A percentile compares a stretch with the other conserved stretches of the same genome.
Conservation (phyloP, 768 basidiomycete species). For the Clavaria fumosa region DNA sequence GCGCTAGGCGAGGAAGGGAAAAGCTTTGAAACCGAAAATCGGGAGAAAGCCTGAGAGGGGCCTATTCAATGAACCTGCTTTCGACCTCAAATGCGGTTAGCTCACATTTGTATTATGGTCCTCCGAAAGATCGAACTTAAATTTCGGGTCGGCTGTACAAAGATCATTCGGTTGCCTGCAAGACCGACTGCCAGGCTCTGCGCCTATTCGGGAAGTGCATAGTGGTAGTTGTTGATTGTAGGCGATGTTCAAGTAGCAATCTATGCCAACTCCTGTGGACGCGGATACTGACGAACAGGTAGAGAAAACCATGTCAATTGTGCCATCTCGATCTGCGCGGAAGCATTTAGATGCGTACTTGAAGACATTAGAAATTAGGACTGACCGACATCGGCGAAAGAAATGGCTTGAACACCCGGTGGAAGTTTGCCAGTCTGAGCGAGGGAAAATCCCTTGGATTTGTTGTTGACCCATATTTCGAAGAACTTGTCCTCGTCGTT, state of each 20-base stretch:
- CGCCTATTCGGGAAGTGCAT: constrained; percentile 42
- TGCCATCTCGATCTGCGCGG: constrained; percentile 75
- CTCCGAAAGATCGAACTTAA: constrained; percentile 55
- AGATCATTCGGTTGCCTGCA: constrained; percentile 73
- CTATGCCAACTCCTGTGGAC: constrained; percentile 52
- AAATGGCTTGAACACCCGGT: constrained; percentile 55
- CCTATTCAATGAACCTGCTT: background rate
- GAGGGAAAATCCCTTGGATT: constrained; percentile 56
- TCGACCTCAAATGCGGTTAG: too few species aligned
- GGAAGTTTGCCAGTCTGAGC: constrained; percentile 59
- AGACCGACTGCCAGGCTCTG: constrained; percentile 33
- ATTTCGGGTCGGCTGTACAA: constrained; percentile 67
- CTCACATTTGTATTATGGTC: constrained; percentile 34
- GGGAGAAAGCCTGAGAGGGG: constrained; percentile 40
- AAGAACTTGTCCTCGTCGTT: constrained; percentile 38
- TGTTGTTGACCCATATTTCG: constrained; percentile 89
- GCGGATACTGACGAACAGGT: constrained; percentile 62
- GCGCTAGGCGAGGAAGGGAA: constrained; percentile 32
- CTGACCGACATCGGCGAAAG: constrained; percentile 82
- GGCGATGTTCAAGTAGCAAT: constrained; percentile 79
- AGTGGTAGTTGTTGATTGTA: constrained; percentile 85
- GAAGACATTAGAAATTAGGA: background rate
- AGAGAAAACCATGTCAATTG: constrained; percentile 87
- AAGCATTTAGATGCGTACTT: constrained; percentile 3
- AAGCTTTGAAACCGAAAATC: constrained; percentile 47